Percentiles rank a stretch among this genome's conserved stretches.
Conservation (phyloP, 2,329 filamentous ascomycete species). For the Keithomyces neogunnii region DNA sequence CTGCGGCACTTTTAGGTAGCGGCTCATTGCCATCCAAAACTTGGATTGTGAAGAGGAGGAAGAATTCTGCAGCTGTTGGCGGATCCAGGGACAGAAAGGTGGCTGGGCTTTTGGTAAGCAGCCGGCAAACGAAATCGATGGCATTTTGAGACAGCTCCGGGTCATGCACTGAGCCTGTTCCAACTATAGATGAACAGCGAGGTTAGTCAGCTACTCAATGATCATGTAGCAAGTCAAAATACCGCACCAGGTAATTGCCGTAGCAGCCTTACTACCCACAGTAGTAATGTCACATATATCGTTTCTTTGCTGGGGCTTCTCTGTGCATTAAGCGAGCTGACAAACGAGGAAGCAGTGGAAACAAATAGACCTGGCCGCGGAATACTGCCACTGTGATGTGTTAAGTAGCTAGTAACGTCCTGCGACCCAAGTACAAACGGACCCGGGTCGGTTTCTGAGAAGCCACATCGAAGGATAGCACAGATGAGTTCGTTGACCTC, state of each 20-base stretch:
- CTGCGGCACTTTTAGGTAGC: constrained; percentile 64
- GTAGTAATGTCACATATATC: constrained; percentile 44
- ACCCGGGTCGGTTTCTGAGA: constrained; percentile 64
- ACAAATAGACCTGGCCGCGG: constrained; percentile 62
- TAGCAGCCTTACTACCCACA: constrained; percentile 56
- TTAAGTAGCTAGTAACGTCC: constrained; percentile 59
- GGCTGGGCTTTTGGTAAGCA: constrained; percentile 52
- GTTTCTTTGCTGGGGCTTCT: constrained; percentile 33
- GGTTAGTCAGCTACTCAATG: background rate
- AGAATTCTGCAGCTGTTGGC: constrained; percentile 48
- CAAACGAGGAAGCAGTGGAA: constrained; percentile 62
- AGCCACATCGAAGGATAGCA: constrained; percentile 62
- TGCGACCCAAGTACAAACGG: constrained; percentile 67
- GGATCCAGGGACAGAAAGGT: constrained; percentile 52
- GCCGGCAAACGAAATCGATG: constrained; percentile 61
- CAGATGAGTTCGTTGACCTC: constrained; percentile 68
- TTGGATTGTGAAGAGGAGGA: constrained; percentile 64
- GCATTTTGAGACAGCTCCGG: constrained; percentile 65
- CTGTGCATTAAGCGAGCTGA: constrained; percentile 47
- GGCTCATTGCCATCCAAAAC: constrained; percentile 64
- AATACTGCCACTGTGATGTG: constrained; percentile 48
- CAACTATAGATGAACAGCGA: background rate
- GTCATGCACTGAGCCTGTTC: constrained; percentile 59
- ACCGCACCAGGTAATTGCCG: constrained; percentile 48
- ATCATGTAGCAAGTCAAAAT: background rate